Evolutionary conservation across 2,329 filamentous ascomycete genomes (phyloP), one percentile per base, ranked within the genome.

Genomic region (Penicillium sp.): DNA sequence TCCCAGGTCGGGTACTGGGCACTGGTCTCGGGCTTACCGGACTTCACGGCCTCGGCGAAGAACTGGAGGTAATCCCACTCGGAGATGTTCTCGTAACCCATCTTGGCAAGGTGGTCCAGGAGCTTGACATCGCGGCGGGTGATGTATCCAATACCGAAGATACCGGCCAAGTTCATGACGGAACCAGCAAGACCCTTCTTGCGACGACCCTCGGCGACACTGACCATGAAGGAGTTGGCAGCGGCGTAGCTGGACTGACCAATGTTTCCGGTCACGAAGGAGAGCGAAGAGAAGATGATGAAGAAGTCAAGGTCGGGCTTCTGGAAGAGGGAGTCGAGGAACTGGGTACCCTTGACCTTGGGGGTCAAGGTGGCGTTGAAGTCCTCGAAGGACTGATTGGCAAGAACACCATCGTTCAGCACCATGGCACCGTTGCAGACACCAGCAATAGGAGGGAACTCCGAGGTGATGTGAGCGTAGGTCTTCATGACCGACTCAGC

Each of bases 341-440:
- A 51, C 2, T 47, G 43, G 19, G 54, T 71, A 1, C 79, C 79
- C 4, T 72, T 59, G 2, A 80, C 73, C 62, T 80, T 81, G 7
- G 78, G 78, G 0, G 60, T 58, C 0, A 75, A 57, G 0, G 70
- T 67, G 2, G 64, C 62, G 2, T 67, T 57, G n/a, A 78, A 62
- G 4, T 69, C 61, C 0, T 76, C 70, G 11, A 65, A 64, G 6
- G 68, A 58, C 51, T 75, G 67, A 13, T 76, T 63, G 11, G 55
- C 48, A 37, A 79, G 76, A 3, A 68, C 50, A 6, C 56, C 61
- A 46, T 78, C 77, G 0, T 62, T 53, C 1, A 78, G 63, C 14
- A 78, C 72, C 69, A 77, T 73, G 2, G 76, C 75, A 2, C 49
- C 61, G 13, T 65, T 53, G 3, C 57, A 25, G 13, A 65, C 54